Conservation (phyloP, 768 basidiomycete species). For the Lentinula raphanica region DNA sequence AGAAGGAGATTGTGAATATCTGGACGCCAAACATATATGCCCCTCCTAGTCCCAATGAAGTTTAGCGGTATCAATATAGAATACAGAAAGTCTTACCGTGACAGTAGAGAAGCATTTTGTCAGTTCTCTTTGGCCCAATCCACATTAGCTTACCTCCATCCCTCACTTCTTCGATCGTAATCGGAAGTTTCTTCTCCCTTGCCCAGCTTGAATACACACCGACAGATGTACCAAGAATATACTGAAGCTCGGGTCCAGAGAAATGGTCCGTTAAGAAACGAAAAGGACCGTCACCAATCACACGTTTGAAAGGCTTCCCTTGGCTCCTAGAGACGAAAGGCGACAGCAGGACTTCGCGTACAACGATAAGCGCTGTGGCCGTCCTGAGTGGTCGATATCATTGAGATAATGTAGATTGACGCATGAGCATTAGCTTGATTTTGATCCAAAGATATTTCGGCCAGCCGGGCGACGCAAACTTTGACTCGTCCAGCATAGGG, state of each 20-base stretch:
- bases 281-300: not conserved
- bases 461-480: no score
- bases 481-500: no score
- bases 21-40: conserved; percentile 3
- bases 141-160: conserved; percentile 24
- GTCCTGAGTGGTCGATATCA: no score
- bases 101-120: conserved; percentile 26
- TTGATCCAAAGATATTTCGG: not conserved
- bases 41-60: conserved; percentile 9
- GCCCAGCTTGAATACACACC: conserved; percentile 16
- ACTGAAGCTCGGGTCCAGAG: no score
- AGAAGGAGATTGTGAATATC: conserved; percentile 1
- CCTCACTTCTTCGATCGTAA: conserved; percentile 22
- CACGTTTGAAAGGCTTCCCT: not conserved
- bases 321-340: not conserved
- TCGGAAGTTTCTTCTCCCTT: conserved; percentile 8
- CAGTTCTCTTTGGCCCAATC: conserved; percentile 26
- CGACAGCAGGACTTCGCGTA: not conserved
- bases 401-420: not conserved
- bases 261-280: not conserved
- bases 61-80: no score
- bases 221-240: not conserved
- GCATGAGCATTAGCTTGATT: not conserved
- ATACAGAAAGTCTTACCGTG: no score
- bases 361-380: no score